Evolutionary conservation across 345 rosid genomes (phyloP).

Genomic region (Dipteronia sinensis): DNA sequence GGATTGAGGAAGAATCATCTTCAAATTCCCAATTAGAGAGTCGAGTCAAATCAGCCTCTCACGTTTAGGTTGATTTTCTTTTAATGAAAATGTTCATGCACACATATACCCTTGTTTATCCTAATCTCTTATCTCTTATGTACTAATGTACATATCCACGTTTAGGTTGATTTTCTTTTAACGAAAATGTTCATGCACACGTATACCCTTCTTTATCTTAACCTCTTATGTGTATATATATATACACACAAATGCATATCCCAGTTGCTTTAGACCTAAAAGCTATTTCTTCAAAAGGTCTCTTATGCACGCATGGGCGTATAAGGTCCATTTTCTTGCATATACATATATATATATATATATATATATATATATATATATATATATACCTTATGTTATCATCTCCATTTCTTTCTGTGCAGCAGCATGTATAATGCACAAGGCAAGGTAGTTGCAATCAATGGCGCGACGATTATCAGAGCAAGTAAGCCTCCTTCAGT

Average conservation of each 20-base stretch:
- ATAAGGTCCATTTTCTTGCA: not conserved
- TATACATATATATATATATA: not conserved
- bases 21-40: not conserved
- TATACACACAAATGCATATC: not conserved
- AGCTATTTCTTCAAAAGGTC: not conserved
- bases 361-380: too few species aligned
- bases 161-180: too few species aligned
- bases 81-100: too few species aligned
- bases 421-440: conserved; percentile 35
- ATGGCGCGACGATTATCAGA: conserved; percentile 18
- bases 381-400: not conserved
- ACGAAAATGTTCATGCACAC: too few species aligned
- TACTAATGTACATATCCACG: not conserved
- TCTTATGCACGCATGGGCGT: too few species aligned
- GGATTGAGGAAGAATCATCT: not conserved
- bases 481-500: conserved; percentile 26
- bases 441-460: conserved; percentile 30
- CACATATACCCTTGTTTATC: too few species aligned
- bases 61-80: too few species aligned
- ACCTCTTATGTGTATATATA: not conserved
- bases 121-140: not conserved
- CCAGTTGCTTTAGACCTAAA: not conserved
- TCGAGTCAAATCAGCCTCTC: not conserved
- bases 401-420: conserved; percentile 3
- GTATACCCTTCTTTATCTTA: too few species aligned